Percentiles rank a stretch among this genome's conserved stretches.
Evolutionary conservation across 768 basidiomycete species (phyloP).

Genomic region (Holtermanniella nyarrowii): DNA sequence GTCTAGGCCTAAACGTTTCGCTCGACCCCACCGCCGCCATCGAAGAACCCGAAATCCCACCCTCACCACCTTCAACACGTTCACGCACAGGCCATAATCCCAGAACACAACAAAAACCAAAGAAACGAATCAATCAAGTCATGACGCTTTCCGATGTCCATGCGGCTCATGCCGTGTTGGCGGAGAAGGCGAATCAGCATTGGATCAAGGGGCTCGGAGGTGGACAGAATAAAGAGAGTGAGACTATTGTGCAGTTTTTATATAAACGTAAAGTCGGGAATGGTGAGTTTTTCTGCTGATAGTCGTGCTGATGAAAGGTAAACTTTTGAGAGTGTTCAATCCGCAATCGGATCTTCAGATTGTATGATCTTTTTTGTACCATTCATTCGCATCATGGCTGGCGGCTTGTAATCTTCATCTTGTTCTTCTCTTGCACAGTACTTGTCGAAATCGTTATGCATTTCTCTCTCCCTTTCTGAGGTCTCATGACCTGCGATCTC

Average conservation of each 20-base stretch:
- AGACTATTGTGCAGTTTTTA: conserved; percentile 35
- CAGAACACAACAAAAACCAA: conserved; percentile 11
- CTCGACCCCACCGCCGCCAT: conserved; percentile 47
- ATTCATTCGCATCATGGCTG: no score
- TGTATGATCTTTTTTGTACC: no score
- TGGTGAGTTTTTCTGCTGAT: conserved; percentile 21
- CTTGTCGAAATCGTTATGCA: no score
- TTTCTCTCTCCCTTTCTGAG: no score
- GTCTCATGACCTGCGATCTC: no score
- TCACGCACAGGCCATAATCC: conserved; percentile 24
- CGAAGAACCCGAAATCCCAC: conserved; percentile 41
- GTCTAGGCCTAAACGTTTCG: no score
- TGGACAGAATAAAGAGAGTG: conserved; percentile 35
- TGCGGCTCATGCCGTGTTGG: conserved; percentile 26
- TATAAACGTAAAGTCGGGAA: conserved; percentile 35
- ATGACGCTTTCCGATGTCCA: conserved; percentile 30
- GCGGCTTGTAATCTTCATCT: no score
- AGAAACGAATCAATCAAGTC: conserved; percentile 12
- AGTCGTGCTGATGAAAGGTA: no score
- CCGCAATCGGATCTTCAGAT: neutral
- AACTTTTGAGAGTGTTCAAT: neutral
- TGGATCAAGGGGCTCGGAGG: conserved; percentile 35
- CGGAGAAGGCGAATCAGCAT: conserved; percentile 33
- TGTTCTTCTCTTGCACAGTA: no score
- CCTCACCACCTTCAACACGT: conserved; percentile 21